Evolutionary conservation across 2,329 filamentous ascomycete genomes (phyloP), one percentile per base, ranked within the genome.

Genomic region (Myriosclerotinia curreyana): DNA sequence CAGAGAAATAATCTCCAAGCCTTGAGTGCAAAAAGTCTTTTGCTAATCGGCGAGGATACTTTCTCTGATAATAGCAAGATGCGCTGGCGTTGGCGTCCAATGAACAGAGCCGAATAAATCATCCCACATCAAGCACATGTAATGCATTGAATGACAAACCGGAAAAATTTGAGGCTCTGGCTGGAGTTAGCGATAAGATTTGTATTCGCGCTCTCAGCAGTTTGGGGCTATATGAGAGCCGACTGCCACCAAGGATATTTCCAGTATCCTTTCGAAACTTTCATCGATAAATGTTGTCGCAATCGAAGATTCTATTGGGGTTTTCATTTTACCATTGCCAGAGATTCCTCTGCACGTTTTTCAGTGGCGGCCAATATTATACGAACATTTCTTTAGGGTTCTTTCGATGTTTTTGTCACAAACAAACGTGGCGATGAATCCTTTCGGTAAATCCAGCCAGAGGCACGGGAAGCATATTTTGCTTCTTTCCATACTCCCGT

Each of bases 131-230:
- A 22, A 58, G 54, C 40, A 58, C 6, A 34, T 20, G 40, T 34
- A 46, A 46, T 31, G 40, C 25, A 44, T 14, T 44, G 11, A 44
- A 40, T 46, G 58, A 31, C 22, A 31, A 51, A 60, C 9, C 8
- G 12, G 11, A 53, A 25, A 14, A 15, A 22, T 53, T 42, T 60
- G 58, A 38, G 58, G 58, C 48, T 60, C 58, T 42, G 25, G 20
- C 12, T 60, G 22, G 11, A 52, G 36, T 22, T 17, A 53, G 14
- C 22, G 34, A 22, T 60, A 48, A 17, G 20, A 17, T 46, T 7
- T 56, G 28, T 31, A 31, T 34, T 34, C 8, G 6, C 14, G 9
- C n/a, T 46, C 50, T 46, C 3, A 22, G 22, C 42, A 34, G 12
- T 17, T 15, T 5, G 20, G 12, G n/a, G 12, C n/a, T 58, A 58